Evolutionary conservation across 2,329 filamentous ascomycete genomes (phyloP), one percentile per base, ranked within the genome.

Genomic region (Aspergillus costaricaensis): DNA sequence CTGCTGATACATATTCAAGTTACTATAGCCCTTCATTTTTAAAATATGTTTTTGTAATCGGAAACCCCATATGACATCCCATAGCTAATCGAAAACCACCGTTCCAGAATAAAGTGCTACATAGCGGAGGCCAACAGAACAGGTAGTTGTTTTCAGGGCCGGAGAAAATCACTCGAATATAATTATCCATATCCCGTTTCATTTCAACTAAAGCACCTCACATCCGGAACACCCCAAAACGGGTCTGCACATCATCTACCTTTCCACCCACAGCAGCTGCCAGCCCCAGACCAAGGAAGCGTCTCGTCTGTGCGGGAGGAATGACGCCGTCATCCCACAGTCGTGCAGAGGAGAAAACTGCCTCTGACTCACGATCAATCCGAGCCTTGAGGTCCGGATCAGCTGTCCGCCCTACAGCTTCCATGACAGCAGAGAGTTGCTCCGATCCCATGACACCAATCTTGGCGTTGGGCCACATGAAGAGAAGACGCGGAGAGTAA

Each of bases 381-480:
- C 94, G 84, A 43, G 86, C 87, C 77, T 90, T 91, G 62, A 98
- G 81, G 63, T 88, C 89, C 0, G 91, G 90, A 73, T 97, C 93
- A 1, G 87, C 88, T 61, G 86, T 86, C 77, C 91, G 90, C 8
- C 94, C 93, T 0, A 99, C 94, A 2, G 93, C 91, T 78, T 92
- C 91, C 95, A 99, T 98, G 63, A 99, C 95, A 4, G 89, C 86
- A 7, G 89, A 89, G 38, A 99, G 82, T 80, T 98, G 94, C 78
- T 97, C 94, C 43, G 90, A 85, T 19, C 95, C 95, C 95, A 99
- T 99, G 68, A 99, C 93, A 32, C 91, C 91, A 55, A 96, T 92
- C 72, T 91, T 90, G n/a, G 95, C 92, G 69, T 96, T 96, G 43
- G 95, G 95, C 95, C 95, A 99, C 83, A 94, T 96, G 88, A 92